These are phyloP conservation scores for Rhizomucor pusillus DNA, from an alignment of 371 early-diverging fungal species.

Conservation along the genomic window DNA sequence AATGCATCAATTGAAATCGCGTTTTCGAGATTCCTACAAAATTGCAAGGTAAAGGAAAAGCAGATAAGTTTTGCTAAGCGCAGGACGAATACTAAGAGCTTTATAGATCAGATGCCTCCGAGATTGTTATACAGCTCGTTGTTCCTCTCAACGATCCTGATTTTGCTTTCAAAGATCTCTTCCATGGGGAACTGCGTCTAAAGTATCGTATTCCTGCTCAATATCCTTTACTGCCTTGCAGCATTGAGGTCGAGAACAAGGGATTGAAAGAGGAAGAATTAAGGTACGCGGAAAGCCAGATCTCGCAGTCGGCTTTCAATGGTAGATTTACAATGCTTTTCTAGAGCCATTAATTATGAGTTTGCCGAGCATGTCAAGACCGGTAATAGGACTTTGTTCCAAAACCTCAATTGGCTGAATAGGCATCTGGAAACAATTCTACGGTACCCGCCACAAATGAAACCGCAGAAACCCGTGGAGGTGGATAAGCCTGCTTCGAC, in stretches of 20 bases:
- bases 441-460: constrained; percentile 15
- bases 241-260: constrained; percentile 45
- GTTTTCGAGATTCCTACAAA: constrained; percentile 43
- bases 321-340: too few species aligned
- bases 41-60: constrained; percentile 16
- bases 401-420: constrained; percentile 68
- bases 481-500: too few species aligned
- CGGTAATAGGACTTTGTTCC: constrained; percentile 42
- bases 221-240: constrained; percentile 52
- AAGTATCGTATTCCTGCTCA: constrained; percentile 42
- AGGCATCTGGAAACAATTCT: constrained; percentile 37
- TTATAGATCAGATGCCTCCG: constrained; percentile 3
- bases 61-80: neutral
- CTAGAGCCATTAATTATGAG: constrained; percentile 45
- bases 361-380: constrained; percentile 46
- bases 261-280: constrained; percentile 38
- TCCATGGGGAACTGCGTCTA: constrained; percentile 24
- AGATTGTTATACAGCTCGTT: constrained; percentile 10
- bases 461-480: constrained; percentile 2
- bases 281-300: too few species aligned
- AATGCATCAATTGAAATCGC: constrained; percentile 33
- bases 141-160: constrained; percentile 33
- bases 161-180: constrained; percentile 23
- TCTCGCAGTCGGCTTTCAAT: too few species aligned
- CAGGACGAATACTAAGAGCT: neutral